A percentile compares a stretch with the other conserved stretches of the same genome.
These are phyloP conservation scores for Nitzschia palea DNA, from an alignment of 108 stramenopile genomes.

Conservation along the genomic window DNA sequence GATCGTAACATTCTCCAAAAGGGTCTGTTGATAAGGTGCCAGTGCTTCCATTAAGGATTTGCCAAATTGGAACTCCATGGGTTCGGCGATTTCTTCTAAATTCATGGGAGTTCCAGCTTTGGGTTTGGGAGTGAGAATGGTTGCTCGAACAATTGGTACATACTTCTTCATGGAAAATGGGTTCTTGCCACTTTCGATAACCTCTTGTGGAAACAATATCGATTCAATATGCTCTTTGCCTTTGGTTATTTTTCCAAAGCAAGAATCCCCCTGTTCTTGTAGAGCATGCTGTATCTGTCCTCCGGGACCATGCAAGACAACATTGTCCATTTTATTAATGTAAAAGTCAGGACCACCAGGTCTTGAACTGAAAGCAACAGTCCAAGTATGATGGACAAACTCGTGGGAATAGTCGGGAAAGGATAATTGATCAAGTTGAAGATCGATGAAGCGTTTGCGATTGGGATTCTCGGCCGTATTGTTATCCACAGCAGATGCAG, in stretches of 20 bases:
- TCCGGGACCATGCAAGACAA: conserved; percentile 77
- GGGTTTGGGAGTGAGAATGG: conserved; percentile 34
- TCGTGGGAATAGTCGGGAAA: conserved; percentile 77
- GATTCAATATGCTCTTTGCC: conserved; percentile 5
- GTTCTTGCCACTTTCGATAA: conserved; percentile 2
- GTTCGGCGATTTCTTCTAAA: conserved; percentile 8
- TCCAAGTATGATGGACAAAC: conserved; percentile 71
- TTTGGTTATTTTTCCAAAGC: conserved; percentile 69
- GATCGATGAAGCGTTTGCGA: conserved; percentile 40
- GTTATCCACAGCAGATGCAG: conserved; percentile 1
- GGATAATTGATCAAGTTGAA: conserved; percentile 42
- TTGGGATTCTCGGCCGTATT: not conserved
- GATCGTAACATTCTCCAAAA: not conserved
- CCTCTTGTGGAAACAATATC: not conserved
- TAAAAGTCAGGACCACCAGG: conserved; percentile 94
- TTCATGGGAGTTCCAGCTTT: not conserved
- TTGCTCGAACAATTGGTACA: conserved; percentile 37
- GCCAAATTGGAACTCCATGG: conserved; percentile 6
- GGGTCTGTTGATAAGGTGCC: not conserved
- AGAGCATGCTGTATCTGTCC: conserved; percentile 74
- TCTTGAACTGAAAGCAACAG: conserved; percentile 82
- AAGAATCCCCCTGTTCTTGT: conserved; percentile 84
- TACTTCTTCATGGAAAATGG: conserved; percentile 22
- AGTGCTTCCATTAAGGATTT: conserved; percentile 1
- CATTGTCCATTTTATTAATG: conserved; percentile 87